Base-by-base conservation (phyloP, 2,329 filamentous ascomycete genomes). In the Claviceps citrina region DNA sequence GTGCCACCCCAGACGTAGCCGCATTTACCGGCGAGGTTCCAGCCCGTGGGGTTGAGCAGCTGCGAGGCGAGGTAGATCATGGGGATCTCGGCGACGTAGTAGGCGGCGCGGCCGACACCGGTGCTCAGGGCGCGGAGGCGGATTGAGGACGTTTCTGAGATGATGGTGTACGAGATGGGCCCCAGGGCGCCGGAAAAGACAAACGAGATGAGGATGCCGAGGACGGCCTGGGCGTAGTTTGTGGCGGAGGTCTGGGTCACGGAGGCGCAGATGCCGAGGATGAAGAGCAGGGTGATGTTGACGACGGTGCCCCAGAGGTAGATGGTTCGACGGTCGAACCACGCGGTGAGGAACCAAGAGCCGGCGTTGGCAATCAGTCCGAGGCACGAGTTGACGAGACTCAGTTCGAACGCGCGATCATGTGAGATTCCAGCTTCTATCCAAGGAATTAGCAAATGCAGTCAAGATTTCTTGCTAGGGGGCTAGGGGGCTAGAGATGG, bases 1-100 rank as follows among this genome's bases (percentile, higher is more conserved):
- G 61, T 53, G 0, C 52, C 61, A 7, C 60, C 65, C 65, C 63
- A 68, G n/a, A 68, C 58, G 42, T 62, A 67, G 2, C 63, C 65
- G 42, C 62, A 66, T 54, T 67, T 66, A 26, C 63, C 64, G 0
- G 56, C 60, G 9, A 63, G 47, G 40, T 64, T 58, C 54, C 59
- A 61, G 2, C 41, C 41, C 0, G 57, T 61, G 0, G 55, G 49
- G 46, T 64, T 64, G 6, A 64, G 53, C 51, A 64, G 58, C 43
- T 53, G 47, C 5, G 57, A 59, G 2, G 59, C 50, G n/a, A 64
- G 51, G 40, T 53, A 62, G 39, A 62, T 62, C 56, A 60, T 60
- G 20, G 59, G 59, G 28, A 63, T 62, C 37, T 62, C 60, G 5
- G 58, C 55, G n/a, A 62, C 47, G 39, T 63, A 62, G 50, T 64